These are phyloP conservation scores for Globisporangium emineosum DNA, from an alignment of 352 stramenopile species.

Conservation along the genomic window DNA sequence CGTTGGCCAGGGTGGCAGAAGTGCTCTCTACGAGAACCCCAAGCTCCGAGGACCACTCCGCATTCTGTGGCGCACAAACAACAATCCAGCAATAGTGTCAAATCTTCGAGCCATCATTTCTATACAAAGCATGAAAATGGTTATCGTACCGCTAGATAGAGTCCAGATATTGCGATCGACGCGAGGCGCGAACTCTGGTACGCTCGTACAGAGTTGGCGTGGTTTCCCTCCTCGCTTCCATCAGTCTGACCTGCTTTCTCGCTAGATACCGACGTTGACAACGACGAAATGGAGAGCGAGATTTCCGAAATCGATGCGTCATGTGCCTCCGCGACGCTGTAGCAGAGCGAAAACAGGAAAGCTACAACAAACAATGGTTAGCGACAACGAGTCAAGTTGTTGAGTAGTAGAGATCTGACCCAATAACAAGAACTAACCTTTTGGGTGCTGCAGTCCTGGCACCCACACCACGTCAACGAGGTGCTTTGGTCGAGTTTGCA, in stretches of 20 bases:
- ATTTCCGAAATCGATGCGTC: slow-evolving; percentile 8
- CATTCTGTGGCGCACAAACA: slow-evolving; percentile 26
- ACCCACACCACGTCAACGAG: slow-evolving; percentile 28
- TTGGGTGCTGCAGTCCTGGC: slow-evolving; percentile 36
- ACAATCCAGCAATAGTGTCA: background rate
- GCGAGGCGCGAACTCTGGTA: slow-evolving; percentile 18
- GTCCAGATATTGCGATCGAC: slow-evolving; percentile 32
- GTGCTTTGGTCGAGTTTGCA: slow-evolving; percentile 20
- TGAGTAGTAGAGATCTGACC: background rate
- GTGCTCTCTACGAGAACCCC: slow-evolving; percentile 12
- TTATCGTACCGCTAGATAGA: slow-evolving; percentile 45
- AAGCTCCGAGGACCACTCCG: slow-evolving; percentile 28
- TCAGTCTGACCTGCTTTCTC: background rate
- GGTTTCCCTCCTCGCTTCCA: background rate
- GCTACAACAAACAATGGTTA: slow-evolving; percentile 17
- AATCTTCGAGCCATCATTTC: background rate
- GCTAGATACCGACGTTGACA: background rate
- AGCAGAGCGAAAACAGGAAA: slow-evolving; percentile 33
- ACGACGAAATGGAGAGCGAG: slow-evolving; percentile 9
- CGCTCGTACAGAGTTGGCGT: background rate
- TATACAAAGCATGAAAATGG: background rate
- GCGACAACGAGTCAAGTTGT: background rate
- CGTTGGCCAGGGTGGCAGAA: background rate
- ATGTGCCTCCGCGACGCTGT: slow-evolving; percentile 24
- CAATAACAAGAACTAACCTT: slow-evolving; percentile 28